phyloP scores from a whole-genome alignment of 2,329 filamentous ascomycete genomes.

The Fusarium azukiicola region DNA sequence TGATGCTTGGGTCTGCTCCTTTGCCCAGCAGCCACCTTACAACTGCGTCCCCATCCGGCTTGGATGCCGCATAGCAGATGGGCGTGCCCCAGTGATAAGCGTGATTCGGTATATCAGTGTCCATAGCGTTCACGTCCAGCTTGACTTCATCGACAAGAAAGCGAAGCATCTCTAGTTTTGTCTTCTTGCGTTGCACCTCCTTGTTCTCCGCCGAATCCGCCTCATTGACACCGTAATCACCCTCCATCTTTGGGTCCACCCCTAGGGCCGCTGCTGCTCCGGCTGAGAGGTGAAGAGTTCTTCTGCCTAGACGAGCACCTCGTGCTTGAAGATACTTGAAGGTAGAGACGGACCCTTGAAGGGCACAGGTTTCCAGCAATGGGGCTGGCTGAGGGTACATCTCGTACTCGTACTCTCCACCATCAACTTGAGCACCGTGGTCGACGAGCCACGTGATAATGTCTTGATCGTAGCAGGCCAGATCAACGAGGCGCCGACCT shows the following conservation, averaged over 20 bases:
- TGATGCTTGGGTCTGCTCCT: constrained; percentile 1
- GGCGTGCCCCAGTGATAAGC: constrained; percentile 12
- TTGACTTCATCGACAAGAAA: constrained; percentile 27
- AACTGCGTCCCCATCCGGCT: background rate
- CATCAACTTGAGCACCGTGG: constrained; percentile 28
- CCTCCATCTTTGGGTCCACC: background rate
- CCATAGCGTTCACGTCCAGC: constrained; percentile 13
- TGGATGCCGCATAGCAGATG: constrained; percentile 4
- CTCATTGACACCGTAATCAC: background rate
- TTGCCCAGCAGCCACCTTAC: constrained; percentile 10
- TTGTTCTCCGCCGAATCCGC: background rate
- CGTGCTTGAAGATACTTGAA: constrained; percentile 15
- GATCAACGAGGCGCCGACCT: constrained; percentile 26
- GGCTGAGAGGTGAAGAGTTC: background rate
- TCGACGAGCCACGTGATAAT: constrained; percentile 35
- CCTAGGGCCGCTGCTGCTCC: constrained; percentile 14
- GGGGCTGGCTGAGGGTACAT: background rate
- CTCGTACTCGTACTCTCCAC: constrained; percentile 14
- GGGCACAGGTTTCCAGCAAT: constrained; percentile 9
- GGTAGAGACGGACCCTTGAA: background rate
- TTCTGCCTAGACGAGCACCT: background rate
- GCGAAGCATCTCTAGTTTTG: constrained; percentile 23
- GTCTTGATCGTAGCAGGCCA: constrained; percentile 17
- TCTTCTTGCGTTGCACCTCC: background rate
- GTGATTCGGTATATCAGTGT: background rate